Conservation (phyloP, 331 rosid species). For the Prunus yedoensis region DNA sequence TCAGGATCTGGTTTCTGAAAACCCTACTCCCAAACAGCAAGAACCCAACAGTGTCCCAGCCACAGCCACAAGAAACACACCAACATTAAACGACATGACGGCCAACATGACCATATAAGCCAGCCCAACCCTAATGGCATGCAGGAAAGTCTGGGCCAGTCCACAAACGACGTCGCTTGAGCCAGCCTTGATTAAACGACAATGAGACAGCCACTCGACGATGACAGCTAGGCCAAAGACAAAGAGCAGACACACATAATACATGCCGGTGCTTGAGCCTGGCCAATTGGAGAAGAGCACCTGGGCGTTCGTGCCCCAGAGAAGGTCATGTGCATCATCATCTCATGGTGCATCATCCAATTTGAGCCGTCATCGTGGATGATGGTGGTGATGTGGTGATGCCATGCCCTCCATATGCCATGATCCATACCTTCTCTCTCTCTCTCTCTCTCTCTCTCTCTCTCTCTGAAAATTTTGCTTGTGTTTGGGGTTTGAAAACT, state of each 20-base stretch:
- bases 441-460: neutral
- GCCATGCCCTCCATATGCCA: slow-evolving; percentile 13
- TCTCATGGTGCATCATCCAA: slow-evolving; percentile 25
- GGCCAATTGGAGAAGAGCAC: slow-evolving; percentile 74
- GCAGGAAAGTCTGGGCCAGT: slow-evolving; percentile 55
- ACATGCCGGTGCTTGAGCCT: slow-evolving; percentile 52
- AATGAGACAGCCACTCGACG: slow-evolving; percentile 52
- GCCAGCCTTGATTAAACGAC: slow-evolving; percentile 45
- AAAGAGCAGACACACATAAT: slow-evolving; percentile 46
- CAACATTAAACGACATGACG: slow-evolving; percentile 78
- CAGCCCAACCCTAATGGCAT: slow-evolving; percentile 51
- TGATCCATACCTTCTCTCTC: slow-evolving; percentile 14
- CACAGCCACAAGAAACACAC: slow-evolving; percentile 66
- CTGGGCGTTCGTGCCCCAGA: slow-evolving; percentile 65
- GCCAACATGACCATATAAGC: slow-evolving; percentile 80
- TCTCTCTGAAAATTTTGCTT: neutral
- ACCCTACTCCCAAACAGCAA: slow-evolving; percentile 48
- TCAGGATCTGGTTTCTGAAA: slow-evolving; percentile 26
- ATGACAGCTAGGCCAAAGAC: slow-evolving; percentile 51
- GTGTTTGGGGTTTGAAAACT: neutral
- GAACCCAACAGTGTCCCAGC: slow-evolving; percentile 68
- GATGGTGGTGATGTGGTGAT: slow-evolving; percentile 10
- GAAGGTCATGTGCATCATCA: slow-evolving; percentile 92
- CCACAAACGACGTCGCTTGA: slow-evolving; percentile 32
- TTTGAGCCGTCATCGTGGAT: slow-evolving; percentile 12